Evolutionary conservation across 495 filamentous ascomycete species (phyloP).

Genomic region (Acidiella bohemica): DNA sequence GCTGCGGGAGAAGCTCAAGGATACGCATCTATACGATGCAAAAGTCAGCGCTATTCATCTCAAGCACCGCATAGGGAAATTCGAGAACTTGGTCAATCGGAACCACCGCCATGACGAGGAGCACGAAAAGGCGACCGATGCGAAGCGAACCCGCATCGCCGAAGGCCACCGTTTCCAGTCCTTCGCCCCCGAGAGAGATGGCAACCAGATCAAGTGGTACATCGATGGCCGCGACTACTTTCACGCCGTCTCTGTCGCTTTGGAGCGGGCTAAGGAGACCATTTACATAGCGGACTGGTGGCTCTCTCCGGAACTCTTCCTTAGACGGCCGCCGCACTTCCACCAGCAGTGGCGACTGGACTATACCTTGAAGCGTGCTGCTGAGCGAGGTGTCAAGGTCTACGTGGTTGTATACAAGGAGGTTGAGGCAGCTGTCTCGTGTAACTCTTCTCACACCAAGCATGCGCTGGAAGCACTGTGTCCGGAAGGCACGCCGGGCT

Average conservation of each 20-base stretch:
- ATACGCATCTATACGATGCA: slow-evolving; percentile 80
- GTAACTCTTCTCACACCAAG: slow-evolving; percentile 88
- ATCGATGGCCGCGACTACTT: slow-evolving; percentile 88
- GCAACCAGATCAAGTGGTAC: slow-evolving; percentile 93
- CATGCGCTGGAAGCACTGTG: slow-evolving; percentile 69
- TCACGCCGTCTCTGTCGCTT: slow-evolving; percentile 76
- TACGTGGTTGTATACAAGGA: slow-evolving; percentile 92
- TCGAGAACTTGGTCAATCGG: slow-evolving; percentile 63
- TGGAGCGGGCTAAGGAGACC: slow-evolving; percentile 76
- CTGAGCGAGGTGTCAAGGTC: slow-evolving; percentile 88
- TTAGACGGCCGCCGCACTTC: slow-evolving; percentile 65
- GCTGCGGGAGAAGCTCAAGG: slow-evolving; percentile 27
- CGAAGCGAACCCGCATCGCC: slow-evolving; percentile 56
- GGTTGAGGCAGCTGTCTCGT: slow-evolving; percentile 68
- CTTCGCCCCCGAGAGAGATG: slow-evolving; percentile 71
- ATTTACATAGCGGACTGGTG: slow-evolving; percentile 98
- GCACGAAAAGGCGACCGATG: slow-evolving; percentile 73
- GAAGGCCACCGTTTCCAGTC: slow-evolving; percentile 72
- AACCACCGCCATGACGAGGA: slow-evolving; percentile 92
- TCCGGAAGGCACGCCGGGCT: slow-evolving; percentile 60
- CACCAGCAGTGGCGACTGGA: slow-evolving; percentile 86
- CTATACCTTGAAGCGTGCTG: slow-evolving; percentile 68
- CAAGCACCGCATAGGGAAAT: slow-evolving; percentile 55
- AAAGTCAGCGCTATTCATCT: slow-evolving; percentile 71
- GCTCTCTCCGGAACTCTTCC: slow-evolving; percentile 84